A percentile compares a stretch with the other conserved stretches of the same genome.
These are phyloP conservation scores for Epichloe elymi DNA, from an alignment of 2,329 filamentous ascomycete species.

Conservation along the genomic window DNA sequence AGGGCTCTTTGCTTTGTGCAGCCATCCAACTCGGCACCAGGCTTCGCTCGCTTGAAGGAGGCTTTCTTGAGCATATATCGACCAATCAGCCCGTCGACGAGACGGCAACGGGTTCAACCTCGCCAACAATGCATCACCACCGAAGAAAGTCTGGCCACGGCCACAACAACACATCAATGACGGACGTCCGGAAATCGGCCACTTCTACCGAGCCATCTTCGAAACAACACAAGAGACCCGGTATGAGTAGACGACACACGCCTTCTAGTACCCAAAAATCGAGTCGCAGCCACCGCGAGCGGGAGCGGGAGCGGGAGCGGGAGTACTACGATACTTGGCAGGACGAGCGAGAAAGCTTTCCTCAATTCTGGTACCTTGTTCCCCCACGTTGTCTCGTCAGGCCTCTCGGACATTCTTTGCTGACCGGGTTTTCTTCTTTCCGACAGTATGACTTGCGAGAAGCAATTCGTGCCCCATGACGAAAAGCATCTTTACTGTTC, in stretches of 20 bases:
- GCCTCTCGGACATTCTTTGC: neutral
- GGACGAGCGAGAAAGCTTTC: conserved; percentile 49
- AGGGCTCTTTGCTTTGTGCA: too few relatives aligned
- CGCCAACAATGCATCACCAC: conserved; percentile 37
- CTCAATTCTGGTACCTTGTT: conserved; percentile 47
- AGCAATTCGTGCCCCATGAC: conserved; percentile 47
- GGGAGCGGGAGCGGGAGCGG: conserved; percentile 31
- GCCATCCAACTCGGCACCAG: neutral
- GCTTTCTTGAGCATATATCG: conserved; percentile 3
- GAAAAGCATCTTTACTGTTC: conserved; percentile 50
- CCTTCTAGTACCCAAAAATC: conserved; percentile 30
- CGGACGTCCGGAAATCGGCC: conserved; percentile 40
- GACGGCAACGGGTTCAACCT: conserved; percentile 1
- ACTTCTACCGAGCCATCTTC: conserved; percentile 28
- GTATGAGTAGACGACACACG: conserved; percentile 31
- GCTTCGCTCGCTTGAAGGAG: neutral
- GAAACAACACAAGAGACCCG: conserved; percentile 35
- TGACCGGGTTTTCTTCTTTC: neutral
- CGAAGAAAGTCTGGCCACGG: conserved; percentile 43
- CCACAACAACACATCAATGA: conserved; percentile 38
- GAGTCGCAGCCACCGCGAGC: conserved; percentile 36
- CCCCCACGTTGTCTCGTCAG: too few relatives aligned
- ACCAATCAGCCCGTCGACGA: conserved; percentile 1
- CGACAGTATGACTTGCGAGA: conserved; percentile 51
- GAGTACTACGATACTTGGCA: conserved; percentile 34